Conservation (phyloP, 1,284 basidiomycete species). For the Ustilago tritici region DNA sequence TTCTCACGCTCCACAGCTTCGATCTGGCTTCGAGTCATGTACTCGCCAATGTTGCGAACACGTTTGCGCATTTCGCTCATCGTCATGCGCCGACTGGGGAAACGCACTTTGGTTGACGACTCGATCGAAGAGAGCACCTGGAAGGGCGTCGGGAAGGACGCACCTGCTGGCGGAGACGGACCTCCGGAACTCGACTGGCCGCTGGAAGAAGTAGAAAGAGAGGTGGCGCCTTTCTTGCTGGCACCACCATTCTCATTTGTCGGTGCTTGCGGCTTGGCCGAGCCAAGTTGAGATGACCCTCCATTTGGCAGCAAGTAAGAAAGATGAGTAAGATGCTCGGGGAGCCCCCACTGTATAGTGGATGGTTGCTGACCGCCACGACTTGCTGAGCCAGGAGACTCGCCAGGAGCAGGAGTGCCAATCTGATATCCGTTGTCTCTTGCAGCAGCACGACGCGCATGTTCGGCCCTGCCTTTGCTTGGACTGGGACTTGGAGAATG, state of each 20-base stretch:
- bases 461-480: slow-evolving; percentile 50
- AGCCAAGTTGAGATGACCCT: slow-evolving; percentile 73
- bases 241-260: slow-evolving; percentile 18
- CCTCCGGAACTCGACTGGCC: slow-evolving; percentile 25
- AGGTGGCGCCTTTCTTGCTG: slow-evolving; percentile 23
- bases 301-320: slow-evolving; percentile 82
- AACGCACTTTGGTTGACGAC: slow-evolving; percentile 89
- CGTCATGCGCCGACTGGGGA: slow-evolving; percentile 92
- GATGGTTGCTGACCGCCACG: slow-evolving; percentile 72
- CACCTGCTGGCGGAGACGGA: slow-evolving; percentile 25
- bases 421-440: slow-evolving; percentile 49
- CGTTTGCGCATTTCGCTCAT: slow-evolving; percentile 97
- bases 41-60: slow-evolving; percentile 89
- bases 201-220: slow-evolving; percentile 14
- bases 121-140: slow-evolving; percentile 73
- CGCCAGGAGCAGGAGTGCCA: slow-evolving; percentile 54
- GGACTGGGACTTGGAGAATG: slow-evolving; percentile 62
- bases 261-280: slow-evolving; percentile 7
- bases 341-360: slow-evolving; percentile 86
- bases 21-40: slow-evolving; percentile 74
- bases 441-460: slow-evolving; percentile 39
- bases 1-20: slow-evolving; percentile 70
- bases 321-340: slow-evolving; percentile 91
- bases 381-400: slow-evolving; percentile 14
- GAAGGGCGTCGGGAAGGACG: slow-evolving; percentile 77